Percentiles rank a stretch among this genome's conserved stretches.
These are phyloP conservation scores for Benincasa hispida DNA, from an alignment of 306 rosid species.

Conservation along the genomic window DNA sequence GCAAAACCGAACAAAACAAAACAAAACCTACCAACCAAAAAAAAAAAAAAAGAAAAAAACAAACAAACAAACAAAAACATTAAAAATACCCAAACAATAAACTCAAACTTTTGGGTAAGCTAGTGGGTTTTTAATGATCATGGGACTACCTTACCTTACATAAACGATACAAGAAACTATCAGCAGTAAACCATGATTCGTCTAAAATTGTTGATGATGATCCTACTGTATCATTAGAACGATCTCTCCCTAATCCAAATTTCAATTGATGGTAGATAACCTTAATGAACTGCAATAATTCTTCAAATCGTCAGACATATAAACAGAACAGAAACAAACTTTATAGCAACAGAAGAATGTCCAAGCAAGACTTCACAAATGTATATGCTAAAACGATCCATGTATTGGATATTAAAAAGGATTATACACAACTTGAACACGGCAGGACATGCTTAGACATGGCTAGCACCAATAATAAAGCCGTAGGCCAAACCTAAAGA, in stretches of 20 bases:
- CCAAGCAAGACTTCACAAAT: not conserved
- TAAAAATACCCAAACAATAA: not conserved
- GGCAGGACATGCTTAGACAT: not conserved
- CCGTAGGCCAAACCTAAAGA: not conserved
- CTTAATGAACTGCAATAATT: slow-evolving; percentile 45
- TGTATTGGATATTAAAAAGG: not conserved
- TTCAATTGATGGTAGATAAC: slow-evolving; percentile 72
- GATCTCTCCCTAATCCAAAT: slow-evolving; percentile 53
- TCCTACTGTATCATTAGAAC: slow-evolving; percentile 11
- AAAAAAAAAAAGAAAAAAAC: no score
- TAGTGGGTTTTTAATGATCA: not conserved
- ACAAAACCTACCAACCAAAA: not conserved
- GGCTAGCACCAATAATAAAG: not conserved
- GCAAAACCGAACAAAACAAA: no score
- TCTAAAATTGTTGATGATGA: slow-evolving; percentile 38
- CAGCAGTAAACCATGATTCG: slow-evolving; percentile 63
- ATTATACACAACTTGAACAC: not conserved
- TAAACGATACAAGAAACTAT: slow-evolving; percentile 56
- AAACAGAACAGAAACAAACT: not conserved
- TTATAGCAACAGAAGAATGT: not conserved
- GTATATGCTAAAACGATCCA: not conserved
- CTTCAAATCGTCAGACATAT: slow-evolving; percentile 11
- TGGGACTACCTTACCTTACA: slow-evolving; percentile 73
- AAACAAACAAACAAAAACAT: not conserved
- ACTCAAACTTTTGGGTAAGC: not conserved